Evolutionary conservation across 768 basidiomycete genomes (phyloP).

Genomic region (Pleurotus eryngii): DNA sequence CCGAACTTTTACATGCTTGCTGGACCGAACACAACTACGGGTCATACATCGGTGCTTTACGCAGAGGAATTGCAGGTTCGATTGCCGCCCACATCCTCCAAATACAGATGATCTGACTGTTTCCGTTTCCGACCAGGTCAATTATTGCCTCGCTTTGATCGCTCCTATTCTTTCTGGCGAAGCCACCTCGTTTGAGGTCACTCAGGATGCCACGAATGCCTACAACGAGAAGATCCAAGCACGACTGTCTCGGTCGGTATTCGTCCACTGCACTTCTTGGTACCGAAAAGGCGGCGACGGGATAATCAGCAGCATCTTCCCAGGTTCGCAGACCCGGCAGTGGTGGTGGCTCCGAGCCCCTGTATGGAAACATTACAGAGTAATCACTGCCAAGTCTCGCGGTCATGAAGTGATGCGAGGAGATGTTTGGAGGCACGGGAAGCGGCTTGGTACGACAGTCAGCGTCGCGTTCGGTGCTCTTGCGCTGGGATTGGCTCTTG

Average conservation of each 20-base stretch:
- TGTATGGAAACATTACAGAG: slow-evolving; percentile 29
- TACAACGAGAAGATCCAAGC: slow-evolving; percentile 39
- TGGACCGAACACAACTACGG: slow-evolving; percentile 43
- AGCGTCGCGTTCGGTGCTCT: not conserved
- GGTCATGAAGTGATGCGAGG: slow-evolving; percentile 11
- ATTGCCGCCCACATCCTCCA: not conserved
- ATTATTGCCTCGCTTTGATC: slow-evolving; percentile 40
- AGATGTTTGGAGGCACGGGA: not conserved
- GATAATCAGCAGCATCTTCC: slow-evolving; percentile 25
- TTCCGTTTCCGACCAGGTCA: slow-evolving; percentile 25
- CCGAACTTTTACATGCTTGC: slow-evolving; percentile 41
- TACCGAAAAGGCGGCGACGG: slow-evolving; percentile 28
- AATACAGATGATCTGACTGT: too few relatives aligned
- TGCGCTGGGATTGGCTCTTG: not conserved
- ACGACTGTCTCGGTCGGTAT: slow-evolving; percentile 30
- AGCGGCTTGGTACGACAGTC: not conserved
- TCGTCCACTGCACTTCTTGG: slow-evolving; percentile 30
- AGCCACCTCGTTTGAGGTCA: slow-evolving; percentile 34
- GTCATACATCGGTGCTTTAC: slow-evolving; percentile 42
- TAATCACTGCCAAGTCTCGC: too few relatives aligned
- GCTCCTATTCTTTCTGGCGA: slow-evolving; percentile 33
- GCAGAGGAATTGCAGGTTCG: slow-evolving; percentile 40
- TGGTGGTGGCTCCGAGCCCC: slow-evolving; percentile 33
- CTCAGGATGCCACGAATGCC: slow-evolving; percentile 26
- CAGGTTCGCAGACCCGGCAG: slow-evolving; percentile 26